Base-by-base conservation (phyloP, 1,284 basidiomycete species). In the Irpex sp. region DNA sequence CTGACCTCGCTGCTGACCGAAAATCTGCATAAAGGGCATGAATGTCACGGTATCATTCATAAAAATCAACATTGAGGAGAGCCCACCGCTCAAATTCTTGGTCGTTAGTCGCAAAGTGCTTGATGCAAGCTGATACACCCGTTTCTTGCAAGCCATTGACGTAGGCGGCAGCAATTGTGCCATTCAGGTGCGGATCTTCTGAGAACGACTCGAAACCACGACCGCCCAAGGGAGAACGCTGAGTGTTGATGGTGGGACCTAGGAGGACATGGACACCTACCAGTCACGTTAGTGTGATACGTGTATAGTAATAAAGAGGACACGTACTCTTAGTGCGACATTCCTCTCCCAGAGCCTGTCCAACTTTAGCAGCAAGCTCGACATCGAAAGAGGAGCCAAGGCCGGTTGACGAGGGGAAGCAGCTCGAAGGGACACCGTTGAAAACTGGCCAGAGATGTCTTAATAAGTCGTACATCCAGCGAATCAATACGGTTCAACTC, bases 161-260 rank as follows among this genome's bases (percentile, higher is more conserved):
- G 75, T 93, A 95, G 1, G 90, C 86, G 1, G 92, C 87, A 0
- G 93, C 88, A 22, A 94, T 86, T 24, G 44, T 68, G 6, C 94
- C 94, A 42, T 90, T 92, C 7, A 93, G 84, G 65, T 88, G 81
- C 1, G 94, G 93, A 76, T 96, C 94, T 78, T 95, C 94, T 0
- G 92, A 92, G 82, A 93, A 95, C 49, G 90, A 92, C 78, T 93
- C 91, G 73, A 92, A 71, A 77, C 82, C 90, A 83, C 13, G 78
- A 81, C 93, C 93, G 20, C 92, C 92, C 3, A 92, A 84, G 2
- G 94, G 93, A 68, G 85, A 56, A 78, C 83, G 63, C 81, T 85
- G 77, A 88, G 86, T 90, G 75, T 90, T 90, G 68, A 86, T 83
- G 2, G 88, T 89, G 1, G 89, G 88, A 4, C 82, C 89, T 15